Evolutionary conservation across 2,329 filamentous ascomycete genomes (phyloP), one percentile per base, ranked within the genome.

Genomic region (Pseudodiploospora longispora): DNA sequence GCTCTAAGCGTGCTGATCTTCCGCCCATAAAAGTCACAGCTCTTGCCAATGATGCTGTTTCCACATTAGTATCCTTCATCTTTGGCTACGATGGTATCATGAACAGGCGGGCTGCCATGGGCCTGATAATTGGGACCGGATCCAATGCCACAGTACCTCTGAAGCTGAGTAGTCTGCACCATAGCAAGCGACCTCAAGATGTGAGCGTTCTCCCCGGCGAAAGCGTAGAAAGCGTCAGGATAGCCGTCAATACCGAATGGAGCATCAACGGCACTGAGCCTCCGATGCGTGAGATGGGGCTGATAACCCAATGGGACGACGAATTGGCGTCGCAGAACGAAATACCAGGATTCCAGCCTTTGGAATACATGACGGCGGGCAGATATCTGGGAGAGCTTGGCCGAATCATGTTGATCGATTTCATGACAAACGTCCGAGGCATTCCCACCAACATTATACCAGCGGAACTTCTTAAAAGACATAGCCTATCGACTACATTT

Each of bases 211-310:
- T 78, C 32, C 70, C 70, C 10, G 71, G 65, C 6, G 65, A 69
- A 49, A 53, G 50, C 27, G 51, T 69, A 1, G 65, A 70, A 9
- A 71, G 83, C 6, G 67, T 76, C n/a, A 82, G 78, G 52, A 82
- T 89, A 10, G 78, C 87, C 4, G 80, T 91, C 50, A 91, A 91
- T 58, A 91, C 87, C 0, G 87, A 93, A 63, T 90, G 85, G 83
- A 86, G 83, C 41, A 88, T 93, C 54, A 82, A 82, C 28, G 86
- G 86, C 6, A 80, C 85, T 2, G 80, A 80, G n/a, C 69, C 73
- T 6, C 83, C 86, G 1, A 66, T 91, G 43, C 69, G 73, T 27
- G 72, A 81, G 27, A 65, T 82, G 19, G 68, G 70, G 1, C 71
- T 90, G 39, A 76, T 87, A 41, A 89, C 77, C 7, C 66, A 66